Evolutionary conservation across 495 filamentous ascomycete species (phyloP), one percentile per base, ranked within the genome.

Genomic region (Penicillium argentinense): DNA sequence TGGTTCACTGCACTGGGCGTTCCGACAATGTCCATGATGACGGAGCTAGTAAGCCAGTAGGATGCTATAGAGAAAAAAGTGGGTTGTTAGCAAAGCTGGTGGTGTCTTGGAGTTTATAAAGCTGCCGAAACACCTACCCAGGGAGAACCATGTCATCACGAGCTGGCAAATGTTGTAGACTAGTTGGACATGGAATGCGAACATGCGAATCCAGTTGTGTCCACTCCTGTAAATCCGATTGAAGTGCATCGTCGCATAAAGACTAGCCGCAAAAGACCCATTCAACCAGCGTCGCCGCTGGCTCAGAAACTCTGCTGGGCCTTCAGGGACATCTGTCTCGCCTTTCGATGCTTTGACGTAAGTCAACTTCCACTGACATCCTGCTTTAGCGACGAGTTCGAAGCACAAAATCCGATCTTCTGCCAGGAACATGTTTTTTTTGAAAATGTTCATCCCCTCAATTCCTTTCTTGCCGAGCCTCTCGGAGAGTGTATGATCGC

Each of bases 341-440:
- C 87, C 92, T 77, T 96, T 97, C 51, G 92, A 91, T n/a, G 91
- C 85, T 68, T 96, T 96, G 73, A 97, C 91, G 62, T 96, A 97
- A 28, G 89, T 89, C 60, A 96, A 68, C 75, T 96, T 91, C 92
- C 92, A 97, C 66, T 96, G 95, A 43, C 88, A 92, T 43, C 92
- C 92, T n/a, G 91, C 90, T 71, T 97, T 97, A 52, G 91, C 92
- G 42, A 97, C 92, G 64, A 97, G 72, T 60, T 97, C 92, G 77
- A 97, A 97, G 75, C 91, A 96, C 25, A 97, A 79, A 73, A 97
- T 97, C 76, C 92, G 91, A 83, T 97, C 92, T 72, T 96, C 92
- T 64, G 92, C 92, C 76, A 97, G 87, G 77, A 96, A 97, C 91
- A 97, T 97, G 79, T 97, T 97, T 80, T 97, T 97, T 77, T 97